Percentiles rank a stretch among this genome's conserved stretches.
Conservation (phyloP, 495 filamentous ascomycete genomes). For the Bathelium albidoporum region DNA sequence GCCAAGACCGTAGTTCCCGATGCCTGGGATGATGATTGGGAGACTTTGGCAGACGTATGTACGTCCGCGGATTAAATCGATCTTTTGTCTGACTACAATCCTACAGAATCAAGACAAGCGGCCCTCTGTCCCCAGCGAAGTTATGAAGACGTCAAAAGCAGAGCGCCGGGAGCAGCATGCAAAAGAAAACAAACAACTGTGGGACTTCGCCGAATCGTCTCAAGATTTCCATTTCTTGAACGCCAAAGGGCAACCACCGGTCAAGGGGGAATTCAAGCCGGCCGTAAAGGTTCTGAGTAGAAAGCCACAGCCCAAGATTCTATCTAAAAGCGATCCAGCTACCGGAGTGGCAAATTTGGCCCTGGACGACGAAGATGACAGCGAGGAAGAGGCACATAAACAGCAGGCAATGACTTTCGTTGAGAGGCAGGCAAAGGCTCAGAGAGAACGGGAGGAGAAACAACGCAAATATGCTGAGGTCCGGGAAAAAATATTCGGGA, state of each 20-base stretch:
- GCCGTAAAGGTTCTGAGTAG: conserved; percentile 73
- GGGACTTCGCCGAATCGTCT: conserved; percentile 71
- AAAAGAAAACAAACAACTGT: conserved; percentile 72
- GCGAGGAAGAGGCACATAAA: conserved; percentile 53
- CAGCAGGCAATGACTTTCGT: conserved; percentile 50
- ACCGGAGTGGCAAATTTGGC: conserved; percentile 45
- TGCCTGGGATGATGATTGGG: conserved; percentile 91
- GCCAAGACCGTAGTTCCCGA: conserved; percentile 49
- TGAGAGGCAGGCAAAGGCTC: conserved; percentile 60
- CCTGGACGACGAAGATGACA: conserved; percentile 48
- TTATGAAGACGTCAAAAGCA: conserved; percentile 53
- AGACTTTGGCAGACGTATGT: conserved; percentile 59
- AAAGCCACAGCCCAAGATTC: conserved; percentile 51
- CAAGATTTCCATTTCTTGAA: conserved; percentile 66
- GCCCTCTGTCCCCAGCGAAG: conserved; percentile 3
- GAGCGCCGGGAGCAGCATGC: conserved; percentile 71
- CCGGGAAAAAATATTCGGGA: conserved; percentile 73
- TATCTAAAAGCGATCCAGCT: conserved; percentile 37
- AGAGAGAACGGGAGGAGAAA: conserved; percentile 75
- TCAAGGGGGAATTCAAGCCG: conserved; percentile 75
- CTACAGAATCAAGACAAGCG: conserved; percentile 31
- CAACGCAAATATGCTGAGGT: conserved; percentile 79
- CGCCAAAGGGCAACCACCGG: conserved; percentile 52
- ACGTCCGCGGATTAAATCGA: neutral
- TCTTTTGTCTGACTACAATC: neutral